Base-by-base conservation (phyloP, 106 monocot species). In the Ottelia alismoides region DNA sequence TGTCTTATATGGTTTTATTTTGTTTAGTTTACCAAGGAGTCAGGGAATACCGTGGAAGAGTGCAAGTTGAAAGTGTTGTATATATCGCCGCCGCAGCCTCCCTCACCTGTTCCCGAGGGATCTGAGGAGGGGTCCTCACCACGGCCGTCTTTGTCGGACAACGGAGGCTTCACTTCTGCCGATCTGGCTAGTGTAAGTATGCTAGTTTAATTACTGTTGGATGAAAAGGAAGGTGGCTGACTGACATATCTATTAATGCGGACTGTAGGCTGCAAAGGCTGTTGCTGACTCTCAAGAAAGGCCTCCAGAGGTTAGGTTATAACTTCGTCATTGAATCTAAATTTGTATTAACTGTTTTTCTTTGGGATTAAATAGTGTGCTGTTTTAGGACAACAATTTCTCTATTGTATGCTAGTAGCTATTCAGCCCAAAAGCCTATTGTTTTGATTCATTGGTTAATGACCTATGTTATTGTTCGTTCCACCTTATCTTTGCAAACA, bases 71-170 rank as follows among this genome's bases (percentile, higher is more conserved):
- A 59, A 55, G 87, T 82, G 12, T 5, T 76, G 6, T 88, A 78
- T 71, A 75, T 78, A 21, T 23, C 78, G 27, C 82, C 78, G 22
- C 78, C 78, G 60, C 69, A 78, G 56, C 78, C 82, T 49, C 66
- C 87, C 12, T 82, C 78, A 16, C 75, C 82, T 1, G 78, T 82
- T 47, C 69, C 66, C 16, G 82, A 78, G 47, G 72, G 65, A 28
- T 78, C 76, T 20, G 78, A 88, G 49, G 78, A 82, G 49, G 76
- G 72, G 2, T 57, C 72, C 5, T 77, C 76, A 18, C 86, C 86
- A 29, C 58, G 78, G 59, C 49, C 79, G 51, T 76, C 78, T 32
- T 30, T 69, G 18, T 78, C 69, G 3, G 82, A 72, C 52, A 88
- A 70, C 53, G 82, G 72, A 19, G 65, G 62, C 20, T 35, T 54